phyloP scores from a whole-genome alignment of 257 asterid genomes.

The Henckelia pumila region DNA sequence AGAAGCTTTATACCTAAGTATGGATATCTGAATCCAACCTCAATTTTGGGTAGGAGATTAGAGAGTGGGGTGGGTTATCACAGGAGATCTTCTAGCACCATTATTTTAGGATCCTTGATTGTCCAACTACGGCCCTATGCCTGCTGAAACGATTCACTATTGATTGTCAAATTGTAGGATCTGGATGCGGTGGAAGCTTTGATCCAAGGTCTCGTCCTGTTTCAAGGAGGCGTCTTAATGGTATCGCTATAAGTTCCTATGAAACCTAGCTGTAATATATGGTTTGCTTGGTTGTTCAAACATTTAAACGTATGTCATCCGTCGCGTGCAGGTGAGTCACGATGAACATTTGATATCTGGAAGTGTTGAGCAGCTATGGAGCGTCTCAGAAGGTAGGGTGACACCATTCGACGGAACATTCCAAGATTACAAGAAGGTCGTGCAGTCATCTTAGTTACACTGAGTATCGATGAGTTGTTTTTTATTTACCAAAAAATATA shows the following conservation, averaged over 20 bases:
- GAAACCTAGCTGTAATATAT: background rate
- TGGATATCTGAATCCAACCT: too few relatives aligned
- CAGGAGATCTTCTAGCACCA: too few relatives aligned
- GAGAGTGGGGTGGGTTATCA: too few relatives aligned
- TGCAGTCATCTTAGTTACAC: constrained; percentile 50
- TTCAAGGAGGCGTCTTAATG: constrained; percentile 99
- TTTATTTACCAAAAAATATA: too few relatives aligned
- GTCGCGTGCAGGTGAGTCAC: constrained; percentile 76
- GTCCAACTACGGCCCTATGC: too few relatives aligned
- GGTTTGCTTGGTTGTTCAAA: constrained; percentile 19
- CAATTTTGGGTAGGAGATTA: too few relatives aligned
- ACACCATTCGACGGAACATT: constrained; percentile 73
- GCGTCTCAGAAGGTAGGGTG: constrained; percentile 69
- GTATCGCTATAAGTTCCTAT: constrained; percentile 39
- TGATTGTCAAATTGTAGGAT: constrained; percentile 47
- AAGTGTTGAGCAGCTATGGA: constrained; percentile 95
- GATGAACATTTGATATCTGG: constrained; percentile 96
- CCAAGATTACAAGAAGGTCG: constrained; percentile 81
- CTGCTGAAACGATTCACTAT: constrained; percentile 1
- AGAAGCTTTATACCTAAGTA: too few relatives aligned
- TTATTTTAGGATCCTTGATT: too few relatives aligned
- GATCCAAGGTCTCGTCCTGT: constrained; percentile 92
- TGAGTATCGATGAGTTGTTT: too few relatives aligned
- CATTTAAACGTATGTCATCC: constrained; percentile 5
- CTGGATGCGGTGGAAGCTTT: constrained; percentile 97